Evolutionary conservation across 2,329 filamentous ascomycete genomes (phyloP), one percentile per base, ranked within the genome.

Genomic region (Fragosphaeria purpurea): DNA sequence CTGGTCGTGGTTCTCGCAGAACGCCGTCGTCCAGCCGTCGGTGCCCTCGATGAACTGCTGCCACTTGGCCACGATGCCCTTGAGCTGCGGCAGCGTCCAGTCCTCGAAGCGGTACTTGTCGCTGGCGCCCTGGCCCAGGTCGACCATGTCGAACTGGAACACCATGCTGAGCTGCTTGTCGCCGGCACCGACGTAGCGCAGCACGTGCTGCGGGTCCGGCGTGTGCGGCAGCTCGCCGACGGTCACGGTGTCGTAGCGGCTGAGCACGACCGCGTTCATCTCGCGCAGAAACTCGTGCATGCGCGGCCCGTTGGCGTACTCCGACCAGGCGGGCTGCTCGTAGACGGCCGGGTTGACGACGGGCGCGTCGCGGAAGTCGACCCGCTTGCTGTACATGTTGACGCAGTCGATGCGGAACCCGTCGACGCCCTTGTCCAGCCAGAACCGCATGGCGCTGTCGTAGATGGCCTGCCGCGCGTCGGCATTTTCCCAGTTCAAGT

Each of bases 401-500:
- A 87, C 83, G 0, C 83, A 82, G 59, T 88, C 84, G 65, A 87
- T 76, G n/a, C 84, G 75, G 69, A 87, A 88, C 4, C 84, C 84
- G 44, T 84, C 79, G 0, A 86, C 81, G 3, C 86, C 86, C 35
- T 79, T 77, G 46, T 86, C 70, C 0, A 93, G 75, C 88, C 88
- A 93, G 63, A 90, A 93, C 34, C 77, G 75, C 77, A 90, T 85
- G 5, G 84, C 75, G 12, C 77, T 75, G 34, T 83, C 74, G 63
- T 88, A 86, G 5, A 90, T 80, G 4, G 85, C 86, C 44, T 77
- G 68, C 12, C 86, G 76, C 0, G 85, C 78, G 8, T 76, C 78
- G 0, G 73, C 72, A 51, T 83, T 85, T 60, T 90, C 85, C 86
- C 86, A 93, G 66, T 93, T 93, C n/a, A 93, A 72, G 58, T 93